These are phyloP conservation scores for Phytophthora boehmeriae DNA, from an alignment of 352 stramenopile species.

Conservation along the genomic window DNA sequence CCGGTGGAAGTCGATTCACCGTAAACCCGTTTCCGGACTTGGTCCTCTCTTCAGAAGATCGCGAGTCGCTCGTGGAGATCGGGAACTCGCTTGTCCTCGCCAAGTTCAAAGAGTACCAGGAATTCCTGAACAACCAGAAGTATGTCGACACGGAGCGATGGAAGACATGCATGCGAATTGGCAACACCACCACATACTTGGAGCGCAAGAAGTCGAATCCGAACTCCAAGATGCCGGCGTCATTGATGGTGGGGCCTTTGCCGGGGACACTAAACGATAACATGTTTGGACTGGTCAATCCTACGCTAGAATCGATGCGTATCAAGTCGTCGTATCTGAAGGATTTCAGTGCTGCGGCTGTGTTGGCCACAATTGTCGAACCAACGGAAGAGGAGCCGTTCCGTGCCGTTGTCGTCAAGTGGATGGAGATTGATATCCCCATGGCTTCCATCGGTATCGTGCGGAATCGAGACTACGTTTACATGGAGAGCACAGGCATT, in stretches of 20 bases:
- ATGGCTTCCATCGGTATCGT: slow-evolving; percentile 23
- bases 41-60: slow-evolving; percentile 7
- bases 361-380: slow-evolving; percentile 45
- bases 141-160: slow-evolving; percentile 14
- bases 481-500: slow-evolving; percentile 24
- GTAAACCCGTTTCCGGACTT: slow-evolving; percentile 20
- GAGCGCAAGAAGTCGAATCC: slow-evolving; percentile 22
- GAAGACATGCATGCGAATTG: slow-evolving; percentile 17
- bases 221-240: slow-evolving; percentile 16
- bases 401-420: slow-evolving; percentile 35
- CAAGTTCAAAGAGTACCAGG: slow-evolving; percentile 28
- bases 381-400: slow-evolving; percentile 55
- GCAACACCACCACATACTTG: slow-evolving; percentile 12
- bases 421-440: slow-evolving; percentile 38
- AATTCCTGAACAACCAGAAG: slow-evolving; percentile 23
- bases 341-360: slow-evolving; percentile 37
- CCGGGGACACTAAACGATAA: slow-evolving; percentile 38
- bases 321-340: slow-evolving; percentile 32
- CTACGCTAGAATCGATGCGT: slow-evolving; percentile 32
- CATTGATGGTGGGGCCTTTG: slow-evolving; percentile 33
- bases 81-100: slow-evolving; percentile 8
- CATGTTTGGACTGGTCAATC: slow-evolving; percentile 45
- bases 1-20: slow-evolving; percentile 21
- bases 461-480: slow-evolving; percentile 26
- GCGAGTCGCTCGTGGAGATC: slow-evolving; percentile 18